phyloP scores from a whole-genome alignment of 768 basidiomycete genomes.

The Amanita pseudoporphyria region DNA sequence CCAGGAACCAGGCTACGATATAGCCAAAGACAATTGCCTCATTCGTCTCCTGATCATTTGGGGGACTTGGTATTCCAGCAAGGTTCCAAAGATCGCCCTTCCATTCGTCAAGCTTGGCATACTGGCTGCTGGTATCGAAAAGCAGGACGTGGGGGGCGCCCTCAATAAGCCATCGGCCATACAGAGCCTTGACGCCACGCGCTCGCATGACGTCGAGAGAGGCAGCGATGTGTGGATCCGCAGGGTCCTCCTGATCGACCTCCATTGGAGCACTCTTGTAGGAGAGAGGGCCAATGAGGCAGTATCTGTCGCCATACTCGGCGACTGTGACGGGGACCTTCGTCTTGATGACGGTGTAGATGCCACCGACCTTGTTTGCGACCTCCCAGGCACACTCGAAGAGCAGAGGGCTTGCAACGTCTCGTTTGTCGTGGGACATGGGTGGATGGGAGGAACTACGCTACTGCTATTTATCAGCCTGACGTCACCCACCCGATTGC shows the following conservation, averaged over 20 bases:
- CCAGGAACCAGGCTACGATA: slow-evolving; percentile 98
- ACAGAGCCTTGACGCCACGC: slow-evolving; percentile 88
- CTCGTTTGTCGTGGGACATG: slow-evolving; percentile 35
- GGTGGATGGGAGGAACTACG: background rate
- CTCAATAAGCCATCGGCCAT: slow-evolving; percentile 98
- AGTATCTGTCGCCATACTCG: slow-evolving; percentile 93
- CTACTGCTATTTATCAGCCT: background rate
- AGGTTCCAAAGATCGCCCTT: slow-evolving; percentile 98
- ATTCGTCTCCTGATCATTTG: slow-evolving; percentile 96
- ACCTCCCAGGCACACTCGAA: slow-evolving; percentile 99
- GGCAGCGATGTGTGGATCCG: slow-evolving; percentile 66
- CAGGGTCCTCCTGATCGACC: slow-evolving; percentile 88
- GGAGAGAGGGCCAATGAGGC: slow-evolving; percentile 93
- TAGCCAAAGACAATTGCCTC: slow-evolving; percentile 98
- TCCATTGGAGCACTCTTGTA: slow-evolving; percentile 99
- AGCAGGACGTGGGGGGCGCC: slow-evolving; percentile 91
- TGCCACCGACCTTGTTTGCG: slow-evolving; percentile 97
- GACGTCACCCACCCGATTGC: slow-evolving; percentile 19
- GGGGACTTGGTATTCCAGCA: slow-evolving; percentile 94
- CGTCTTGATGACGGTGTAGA: slow-evolving; percentile 99
- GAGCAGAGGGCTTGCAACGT: slow-evolving; percentile 70
- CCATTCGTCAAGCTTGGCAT: slow-evolving; percentile 92
- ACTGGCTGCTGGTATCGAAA: slow-evolving; percentile 89
- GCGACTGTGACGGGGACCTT: slow-evolving; percentile 97
- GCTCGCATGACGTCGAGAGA: slow-evolving; percentile 77